Percentiles rank a stretch among this genome's conserved stretches.
These are phyloP conservation scores for Cyphellophora attinorum DNA, from an alignment of 2,329 filamentous ascomycete genomes.

Conservation along the genomic window DNA sequence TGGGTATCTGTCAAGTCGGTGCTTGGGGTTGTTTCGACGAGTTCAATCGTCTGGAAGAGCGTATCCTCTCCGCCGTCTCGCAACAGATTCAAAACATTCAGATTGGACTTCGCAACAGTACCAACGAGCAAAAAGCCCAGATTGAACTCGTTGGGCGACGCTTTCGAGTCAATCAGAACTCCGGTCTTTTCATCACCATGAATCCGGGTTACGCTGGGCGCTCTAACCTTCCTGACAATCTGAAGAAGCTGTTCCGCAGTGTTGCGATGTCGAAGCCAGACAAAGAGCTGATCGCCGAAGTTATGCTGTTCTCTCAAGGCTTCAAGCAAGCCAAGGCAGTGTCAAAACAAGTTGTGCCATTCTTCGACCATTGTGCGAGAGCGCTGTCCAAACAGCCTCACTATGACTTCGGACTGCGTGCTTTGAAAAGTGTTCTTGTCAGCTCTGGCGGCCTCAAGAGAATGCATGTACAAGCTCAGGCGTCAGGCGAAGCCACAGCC, in stretches of 20 bases:
- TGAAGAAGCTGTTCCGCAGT: constrained; percentile 99
- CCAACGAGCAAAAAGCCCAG: constrained; percentile 70
- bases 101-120: constrained; percentile 78
- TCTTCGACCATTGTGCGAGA: constrained; percentile 84
- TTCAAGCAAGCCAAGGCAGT: constrained; percentile 93
- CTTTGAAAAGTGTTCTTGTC: constrained; percentile 94
- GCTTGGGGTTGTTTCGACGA: constrained; percentile 99
- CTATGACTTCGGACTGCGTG: constrained; percentile 97
- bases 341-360: constrained; percentile 92
- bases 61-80: constrained; percentile 93
- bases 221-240: constrained; percentile 94
- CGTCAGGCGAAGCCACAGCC: constrained; percentile 52
- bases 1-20: constrained; percentile 97
- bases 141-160: constrained; percentile 93
- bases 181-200: constrained; percentile 99
- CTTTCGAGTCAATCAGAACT: constrained; percentile 80
- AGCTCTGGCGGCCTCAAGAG: constrained; percentile 96
- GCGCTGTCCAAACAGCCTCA: constrained; percentile 91
- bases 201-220: constrained; percentile 97
- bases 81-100: constrained; percentile 99
- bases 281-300: constrained; percentile 98
- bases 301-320: constrained; percentile 99
- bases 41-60: constrained; percentile 97
- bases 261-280: constrained; percentile 99
- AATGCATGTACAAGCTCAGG: constrained; percentile 53